Evolutionary conservation across 192 early-diverging fungal genomes (phyloP), one percentile per base, ranked within the genome.

Genomic region (Neocallimastix lanati): DNA sequence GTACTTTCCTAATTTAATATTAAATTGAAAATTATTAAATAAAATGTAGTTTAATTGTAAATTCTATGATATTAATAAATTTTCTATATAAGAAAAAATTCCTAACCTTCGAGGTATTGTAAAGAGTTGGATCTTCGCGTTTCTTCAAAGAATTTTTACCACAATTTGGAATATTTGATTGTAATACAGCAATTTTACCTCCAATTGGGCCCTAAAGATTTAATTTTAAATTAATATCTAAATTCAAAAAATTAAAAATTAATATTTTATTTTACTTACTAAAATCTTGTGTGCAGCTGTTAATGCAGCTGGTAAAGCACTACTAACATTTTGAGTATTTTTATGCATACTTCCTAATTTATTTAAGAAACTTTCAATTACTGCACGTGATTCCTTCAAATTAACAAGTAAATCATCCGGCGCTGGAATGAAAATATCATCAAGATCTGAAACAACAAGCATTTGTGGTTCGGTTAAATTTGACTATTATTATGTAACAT

Each of bases 401-500:
- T 94, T 93, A 14, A 96, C 94, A 16, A 98, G 89, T 38, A 98
- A 86, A 82, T 97, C 95, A 77, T 92, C 87, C 4, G 97, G 97
- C 78, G 92, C 87, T 13, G 97, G 97, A 79, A 98, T 80, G 79
- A 92, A 97, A 3, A 92, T 86, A 28, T 97, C 96, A 28, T 98
- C 96, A 16, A 96, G 80, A 83, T 98, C 97, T 6, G 93, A 87
- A 4, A 98, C 93, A 28, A 96, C 93, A 28, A 98, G 85, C 93
- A 98, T 95, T 83, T 97, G 95, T 28, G 97, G 96, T 82, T 97
- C 96, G 18, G 91, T 81, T 30, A 90, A 37, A 16, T 78, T 79
- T 15, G 85, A 76, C 86, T 88, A 28, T 2, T n/a, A 37, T 1
- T 7, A 35, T 35, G 12, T n/a, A n/a, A n/a, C n/a, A n/a, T n/a